Evolutionary conservation across 208 protist species (phyloP), one percentile per base, ranked within the genome.

Genomic region (Wallacemonas sp.): DNA sequence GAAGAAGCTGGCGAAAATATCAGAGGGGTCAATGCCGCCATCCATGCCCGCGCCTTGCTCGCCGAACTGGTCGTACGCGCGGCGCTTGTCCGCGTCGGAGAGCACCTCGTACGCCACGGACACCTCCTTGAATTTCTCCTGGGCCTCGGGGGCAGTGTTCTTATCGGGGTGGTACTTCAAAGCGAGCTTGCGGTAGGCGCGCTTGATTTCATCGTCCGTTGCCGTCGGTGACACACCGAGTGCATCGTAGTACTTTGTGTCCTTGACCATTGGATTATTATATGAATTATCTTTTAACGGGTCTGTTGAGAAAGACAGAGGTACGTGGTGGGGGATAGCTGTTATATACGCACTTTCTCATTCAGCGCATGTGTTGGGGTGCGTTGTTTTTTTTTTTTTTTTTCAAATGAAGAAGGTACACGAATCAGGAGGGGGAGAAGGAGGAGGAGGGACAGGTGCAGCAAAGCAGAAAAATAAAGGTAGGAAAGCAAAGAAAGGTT

Each of bases 41-140:
- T 97, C 95, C 75, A 93, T 94, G 55, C 98, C 89, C 5, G 98
- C 82, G 41, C 95, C 97, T 56, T 99, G 86, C 82, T 99, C 96
- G 46, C 98, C 99, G 77, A 97, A 98, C 70, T 97, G 73, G 72
- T 99, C 99, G 72, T 99, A 99, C 30, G 93, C 75, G 39, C 81
- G 69, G 67, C 97, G 87, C 84, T 99, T 99, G 66, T 99, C 85
- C 14, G 78, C 34, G 66, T 99, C 97, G 30, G 80, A 94, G 17
- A 99, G 89, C 28, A 98, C 88, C 49, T 99, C 98, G 74, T 99
- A 99, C 9, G 98, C 98, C 26, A 96, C 80, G 28, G 88, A 97
- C 55, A 99, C 96, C 78, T 93, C 86, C 65, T 97, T 97, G 69
- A 97, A 97, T 79, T 96, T 97, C 36, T 97, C 86, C 73, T 92